A percentile compares a stretch with the other conserved stretches of the same genome.
Evolutionary conservation across 441 rosid species (phyloP).

Genomic region (Daphne laureola): DNA sequence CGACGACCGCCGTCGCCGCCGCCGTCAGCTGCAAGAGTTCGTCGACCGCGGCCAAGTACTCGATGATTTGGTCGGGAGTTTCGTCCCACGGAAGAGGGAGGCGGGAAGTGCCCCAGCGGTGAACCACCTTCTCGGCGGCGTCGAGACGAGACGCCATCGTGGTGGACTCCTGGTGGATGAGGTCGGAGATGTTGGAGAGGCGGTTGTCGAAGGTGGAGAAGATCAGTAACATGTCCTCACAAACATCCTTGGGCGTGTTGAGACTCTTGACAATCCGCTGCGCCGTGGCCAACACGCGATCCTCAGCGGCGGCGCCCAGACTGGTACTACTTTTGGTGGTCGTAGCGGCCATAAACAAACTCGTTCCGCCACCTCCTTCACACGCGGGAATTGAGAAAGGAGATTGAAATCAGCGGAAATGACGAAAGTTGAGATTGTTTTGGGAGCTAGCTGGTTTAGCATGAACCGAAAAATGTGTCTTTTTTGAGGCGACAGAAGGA

Average conservation of each 20-base stretch:
- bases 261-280: conserved; percentile 95
- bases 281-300: conserved; percentile 93
- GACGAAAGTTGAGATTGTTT: too few species aligned
- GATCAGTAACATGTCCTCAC: conserved; percentile 92
- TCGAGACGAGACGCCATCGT: conserved; percentile 22
- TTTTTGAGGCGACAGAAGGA: too few species aligned
- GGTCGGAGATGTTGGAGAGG: conserved; percentile 75
- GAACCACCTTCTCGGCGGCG: conserved; percentile 43
- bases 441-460: too few species aligned
- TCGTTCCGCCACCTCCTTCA: background rate
- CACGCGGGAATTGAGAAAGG: too few species aligned
- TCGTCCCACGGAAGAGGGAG: conserved; percentile 52
- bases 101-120: conserved; percentile 33
- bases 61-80: conserved; percentile 44
- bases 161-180: conserved; percentile 28
- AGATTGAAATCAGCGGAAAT: too few species aligned
- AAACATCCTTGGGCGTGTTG: conserved; percentile 80
- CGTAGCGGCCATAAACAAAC: background rate
- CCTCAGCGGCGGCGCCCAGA: conserved; percentile 49
- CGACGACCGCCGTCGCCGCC: conserved; percentile 31
- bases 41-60: conserved; percentile 62
- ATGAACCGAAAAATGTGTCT: too few species aligned
- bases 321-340: conserved; percentile 31
- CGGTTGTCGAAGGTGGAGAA: conserved; percentile 95
- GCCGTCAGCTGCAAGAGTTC: conserved; percentile 54